A percentile compares a stretch with the other conserved stretches of the same genome.
These are phyloP conservation scores for Exophiala alcalophila DNA, from an alignment of 2,329 filamentous ascomycete genomes.

Conservation along the genomic window DNA sequence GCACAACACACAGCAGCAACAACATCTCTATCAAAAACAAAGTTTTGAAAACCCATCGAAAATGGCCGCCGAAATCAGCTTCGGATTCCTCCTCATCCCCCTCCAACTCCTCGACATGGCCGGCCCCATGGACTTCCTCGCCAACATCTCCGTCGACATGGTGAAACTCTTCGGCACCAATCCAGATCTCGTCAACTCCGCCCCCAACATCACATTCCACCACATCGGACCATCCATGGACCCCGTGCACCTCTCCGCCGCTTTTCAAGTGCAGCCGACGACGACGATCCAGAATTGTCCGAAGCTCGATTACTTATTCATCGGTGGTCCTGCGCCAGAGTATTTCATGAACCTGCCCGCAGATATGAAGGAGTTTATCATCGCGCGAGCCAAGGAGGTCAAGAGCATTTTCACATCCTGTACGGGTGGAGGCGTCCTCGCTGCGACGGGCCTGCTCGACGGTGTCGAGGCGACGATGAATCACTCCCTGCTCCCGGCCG, in stretches of 20 bases:
- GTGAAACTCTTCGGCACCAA: no score
- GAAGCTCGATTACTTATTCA: conserved; percentile 16
- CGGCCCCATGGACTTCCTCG: conserved; percentile 18
- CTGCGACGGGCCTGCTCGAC: conserved; percentile 41
- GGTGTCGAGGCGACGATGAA: conserved; percentile 46
- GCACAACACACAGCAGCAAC: no score
- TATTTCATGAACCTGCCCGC: conserved; percentile 8
- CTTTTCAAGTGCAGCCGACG: conserved; percentile 14
- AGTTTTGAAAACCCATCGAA: no score
- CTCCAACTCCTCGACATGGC: conserved; percentile 16
- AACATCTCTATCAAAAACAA: no score
- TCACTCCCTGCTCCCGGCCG: conserved; percentile 35
- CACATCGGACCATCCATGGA: conserved; percentile 18
- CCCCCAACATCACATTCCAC: conserved; percentile 12
- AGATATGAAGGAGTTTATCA: conserved; percentile 13
- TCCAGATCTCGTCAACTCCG: conserved; percentile 24
- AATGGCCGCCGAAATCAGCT: no score
- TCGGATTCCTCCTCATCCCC: conserved; percentile 13
- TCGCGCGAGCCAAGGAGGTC: conserved; percentile 10
- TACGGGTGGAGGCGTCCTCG: conserved; percentile 27
- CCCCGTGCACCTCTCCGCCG: conserved; percentile 4
- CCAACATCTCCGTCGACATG: conserved; percentile 20
- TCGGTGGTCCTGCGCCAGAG: conserved; percentile 15
- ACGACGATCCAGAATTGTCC: conserved; percentile 17
- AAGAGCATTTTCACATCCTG: conserved; percentile 18